Evolutionary conservation across 2,329 filamentous ascomycete genomes (phyloP).

Genomic region (Metarhizium album): DNA sequence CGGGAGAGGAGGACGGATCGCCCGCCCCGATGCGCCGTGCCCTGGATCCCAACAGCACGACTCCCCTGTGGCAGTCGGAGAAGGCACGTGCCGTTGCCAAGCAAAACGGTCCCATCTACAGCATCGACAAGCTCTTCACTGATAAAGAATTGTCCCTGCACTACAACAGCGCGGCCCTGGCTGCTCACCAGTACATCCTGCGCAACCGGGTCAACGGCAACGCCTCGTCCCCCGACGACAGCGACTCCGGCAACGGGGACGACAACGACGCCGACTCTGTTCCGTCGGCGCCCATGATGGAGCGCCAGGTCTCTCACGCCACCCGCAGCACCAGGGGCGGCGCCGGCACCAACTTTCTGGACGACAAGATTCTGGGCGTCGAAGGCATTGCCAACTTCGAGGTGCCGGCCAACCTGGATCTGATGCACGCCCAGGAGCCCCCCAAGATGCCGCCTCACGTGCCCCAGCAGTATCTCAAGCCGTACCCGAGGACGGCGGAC

Average conservation of each 20-base stretch:
- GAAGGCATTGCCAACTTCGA: constrained; percentile 51
- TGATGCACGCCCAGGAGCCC: constrained; percentile 41
- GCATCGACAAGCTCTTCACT: constrained; percentile 59
- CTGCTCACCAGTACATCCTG: constrained; percentile 50
- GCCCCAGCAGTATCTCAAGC: constrained; percentile 48
- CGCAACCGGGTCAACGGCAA: constrained; percentile 43
- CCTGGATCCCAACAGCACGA: constrained; percentile 46
- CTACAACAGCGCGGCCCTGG: constrained; percentile 51
- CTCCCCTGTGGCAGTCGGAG: constrained; percentile 52
- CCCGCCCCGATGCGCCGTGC: constrained; percentile 46
- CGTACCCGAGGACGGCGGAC: constrained; percentile 41
- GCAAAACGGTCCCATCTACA: constrained; percentile 50
- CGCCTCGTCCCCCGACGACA: constrained; percentile 40
- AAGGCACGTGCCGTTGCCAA: constrained; percentile 41
- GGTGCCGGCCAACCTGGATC: constrained; percentile 46
- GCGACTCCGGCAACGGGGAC: constrained; percentile 41
- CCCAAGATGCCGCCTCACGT: constrained; percentile 48
- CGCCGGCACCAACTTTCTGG: constrained; percentile 42
- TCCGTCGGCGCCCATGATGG: constrained; percentile 45
- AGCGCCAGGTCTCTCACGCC: constrained; percentile 52
- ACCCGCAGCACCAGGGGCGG: constrained; percentile 51
- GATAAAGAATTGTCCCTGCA: constrained; percentile 58
- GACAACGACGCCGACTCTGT: constrained; percentile 37
- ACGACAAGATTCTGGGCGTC: constrained; percentile 47
- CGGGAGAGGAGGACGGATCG: constrained; percentile 51